Percentiles rank a stretch among this genome's conserved stretches.
Conservation (phyloP, 169 alveolate genomes). For the Plasmodium reichenowi region DNA sequence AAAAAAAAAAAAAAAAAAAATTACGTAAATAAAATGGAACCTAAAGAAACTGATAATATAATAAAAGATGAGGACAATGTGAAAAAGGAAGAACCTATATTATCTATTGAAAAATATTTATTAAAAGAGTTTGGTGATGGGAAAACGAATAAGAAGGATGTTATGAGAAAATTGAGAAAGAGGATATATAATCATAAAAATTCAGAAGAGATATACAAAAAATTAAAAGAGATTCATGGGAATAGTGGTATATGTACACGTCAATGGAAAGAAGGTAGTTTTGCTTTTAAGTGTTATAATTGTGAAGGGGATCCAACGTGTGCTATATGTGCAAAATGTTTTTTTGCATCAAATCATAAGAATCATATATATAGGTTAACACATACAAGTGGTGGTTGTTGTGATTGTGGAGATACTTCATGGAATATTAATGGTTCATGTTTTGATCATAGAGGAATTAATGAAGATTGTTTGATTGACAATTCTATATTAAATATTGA, state of each 20-base stretch:
- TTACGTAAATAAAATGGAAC: neutral
- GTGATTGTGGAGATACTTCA: conserved; percentile 78
- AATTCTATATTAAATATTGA: conserved; percentile 18
- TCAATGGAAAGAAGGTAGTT: conserved; percentile 66
- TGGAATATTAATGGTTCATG: conserved; percentile 75
- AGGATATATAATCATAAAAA: conserved; percentile 33
- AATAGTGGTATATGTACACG: conserved; percentile 70
- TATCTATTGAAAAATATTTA: conserved; percentile 18
- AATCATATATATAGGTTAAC: conserved; percentile 59
- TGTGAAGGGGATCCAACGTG: conserved; percentile 78
- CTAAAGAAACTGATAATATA: too few relatives aligned
- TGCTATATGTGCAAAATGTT: conserved; percentile 75
- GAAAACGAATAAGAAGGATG: conserved; percentile 45
- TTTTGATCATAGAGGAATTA: conserved; percentile 66
- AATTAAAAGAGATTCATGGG: conserved; percentile 72
- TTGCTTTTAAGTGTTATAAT: conserved; percentile 76
- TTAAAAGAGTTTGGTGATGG: conserved; percentile 45
- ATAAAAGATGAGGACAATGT: neutral
- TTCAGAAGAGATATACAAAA: conserved; percentile 34
- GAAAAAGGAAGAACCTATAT: neutral
- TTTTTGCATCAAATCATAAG: conserved; percentile 57
- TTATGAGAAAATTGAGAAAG: conserved; percentile 42
- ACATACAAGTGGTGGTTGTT: conserved; percentile 75
- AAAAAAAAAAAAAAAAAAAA: neutral
- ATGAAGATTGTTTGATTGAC: conserved; percentile 8